Evolutionary conservation across 495 filamentous ascomycete genomes (phyloP).

Genomic region (Aspergillus avenaceus): DNA sequence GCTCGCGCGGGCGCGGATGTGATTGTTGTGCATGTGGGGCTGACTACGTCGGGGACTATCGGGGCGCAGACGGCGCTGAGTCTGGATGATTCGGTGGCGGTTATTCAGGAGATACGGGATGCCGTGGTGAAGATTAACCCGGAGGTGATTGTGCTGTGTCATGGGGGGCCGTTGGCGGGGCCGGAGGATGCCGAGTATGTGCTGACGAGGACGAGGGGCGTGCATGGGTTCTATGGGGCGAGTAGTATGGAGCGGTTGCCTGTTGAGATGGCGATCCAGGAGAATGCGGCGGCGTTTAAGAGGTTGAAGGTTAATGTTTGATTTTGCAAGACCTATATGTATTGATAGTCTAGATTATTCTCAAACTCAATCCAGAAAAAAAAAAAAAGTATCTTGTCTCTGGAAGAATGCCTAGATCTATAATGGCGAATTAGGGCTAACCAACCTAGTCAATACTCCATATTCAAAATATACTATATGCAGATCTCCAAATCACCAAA

Average conservation of each 20-base stretch:
- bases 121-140: constrained; percentile 47
- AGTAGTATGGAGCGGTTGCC: constrained; percentile 69
- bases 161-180: constrained; percentile 63
- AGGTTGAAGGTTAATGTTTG: constrained; percentile 21
- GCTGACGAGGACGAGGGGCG: constrained; percentile 50
- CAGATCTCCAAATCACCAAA: too few relatives aligned
- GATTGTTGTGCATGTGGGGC: constrained; percentile 64
- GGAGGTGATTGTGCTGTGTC: constrained; percentile 63
- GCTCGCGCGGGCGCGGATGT: constrained; percentile 60
- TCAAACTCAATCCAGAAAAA: too few relatives aligned
- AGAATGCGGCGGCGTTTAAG: constrained; percentile 60
- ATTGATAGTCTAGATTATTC: too few relatives aligned
- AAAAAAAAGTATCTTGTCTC: too few relatives aligned
- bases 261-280: constrained; percentile 61
- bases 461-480: too few relatives aligned
- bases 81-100: constrained; percentile 56
- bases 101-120: constrained; percentile 61
- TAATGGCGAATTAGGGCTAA: too few relatives aligned
- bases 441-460: too few relatives aligned
- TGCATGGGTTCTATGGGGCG: constrained; percentile 70
- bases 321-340: too few relatives aligned
- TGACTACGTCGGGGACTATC: constrained; percentile 62
- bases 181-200: constrained; percentile 61
- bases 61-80: constrained; percentile 56
- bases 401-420: too few relatives aligned